Conservation (phyloP, 768 basidiomycete species). For the Hypholoma fasciculare region DNA sequence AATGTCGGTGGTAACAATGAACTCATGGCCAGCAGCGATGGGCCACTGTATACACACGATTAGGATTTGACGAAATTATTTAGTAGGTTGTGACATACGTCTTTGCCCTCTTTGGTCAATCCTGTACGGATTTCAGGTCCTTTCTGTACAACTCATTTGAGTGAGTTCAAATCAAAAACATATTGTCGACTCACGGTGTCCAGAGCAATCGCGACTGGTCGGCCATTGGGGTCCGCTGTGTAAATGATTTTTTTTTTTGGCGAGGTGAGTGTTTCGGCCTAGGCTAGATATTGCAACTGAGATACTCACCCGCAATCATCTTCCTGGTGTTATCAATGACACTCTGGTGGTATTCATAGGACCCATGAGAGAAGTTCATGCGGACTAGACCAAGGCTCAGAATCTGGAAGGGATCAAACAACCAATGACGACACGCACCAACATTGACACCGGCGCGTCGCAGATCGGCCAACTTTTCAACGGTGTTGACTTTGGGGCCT, state of each 20-base stretch:
- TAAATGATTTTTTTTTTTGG: background rate
- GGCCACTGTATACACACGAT: slow-evolving; percentile 52
- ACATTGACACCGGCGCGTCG: slow-evolving; percentile 95
- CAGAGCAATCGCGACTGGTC: slow-evolving; percentile 95
- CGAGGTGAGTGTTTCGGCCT: slow-evolving; percentile 4
- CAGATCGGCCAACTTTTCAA: slow-evolving; percentile 85
- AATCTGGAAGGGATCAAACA: background rate
- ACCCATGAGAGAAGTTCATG: slow-evolving; percentile 99
- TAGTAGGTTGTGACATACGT: slow-evolving; percentile 55
- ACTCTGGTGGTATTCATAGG: slow-evolving; percentile 97
- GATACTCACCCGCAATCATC: slow-evolving; percentile 70
- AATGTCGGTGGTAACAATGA: slow-evolving; percentile 83
- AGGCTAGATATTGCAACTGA: slow-evolving; percentile 1
- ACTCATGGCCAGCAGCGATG: slow-evolving; percentile 91
- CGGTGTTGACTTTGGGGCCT: slow-evolving; percentile 94
- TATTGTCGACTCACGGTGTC: slow-evolving; percentile 73
- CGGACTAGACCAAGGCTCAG: slow-evolving; percentile 60
- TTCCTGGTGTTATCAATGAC: slow-evolving; percentile 97
- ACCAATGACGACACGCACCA: slow-evolving; percentile 53
- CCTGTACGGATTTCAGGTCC: slow-evolving; percentile 99
- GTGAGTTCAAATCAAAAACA: slow-evolving; percentile 7
- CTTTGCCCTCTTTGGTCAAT: slow-evolving; percentile 80
- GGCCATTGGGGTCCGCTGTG: slow-evolving; percentile 69
- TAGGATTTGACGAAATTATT: slow-evolving; percentile 13
- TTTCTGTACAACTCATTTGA: slow-evolving; percentile 61